Conservation (phyloP, 169 alveolate genomes). For the Plasmodium falciparum region DNA sequence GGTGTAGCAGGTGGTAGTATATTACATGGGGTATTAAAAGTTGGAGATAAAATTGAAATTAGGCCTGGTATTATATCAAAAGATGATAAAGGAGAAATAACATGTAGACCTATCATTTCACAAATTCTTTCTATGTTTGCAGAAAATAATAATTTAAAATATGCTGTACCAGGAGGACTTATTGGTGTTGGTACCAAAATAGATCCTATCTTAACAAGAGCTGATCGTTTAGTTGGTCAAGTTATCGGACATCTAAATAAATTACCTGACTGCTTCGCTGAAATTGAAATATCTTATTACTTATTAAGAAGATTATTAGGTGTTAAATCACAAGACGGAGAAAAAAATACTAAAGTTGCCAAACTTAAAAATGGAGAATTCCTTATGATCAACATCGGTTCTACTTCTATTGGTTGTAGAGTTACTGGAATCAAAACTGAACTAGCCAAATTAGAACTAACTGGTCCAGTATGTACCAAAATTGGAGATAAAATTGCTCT, state of each 20-base stretch:
- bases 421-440: slow-evolving; percentile 93
- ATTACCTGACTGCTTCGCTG: slow-evolving; percentile 96
- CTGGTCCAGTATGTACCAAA: slow-evolving; percentile 94
- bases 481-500: slow-evolving; percentile 98
- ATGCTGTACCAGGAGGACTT: slow-evolving; percentile 98
- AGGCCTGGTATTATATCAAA: slow-evolving; percentile 97
- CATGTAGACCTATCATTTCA: slow-evolving; percentile 92
- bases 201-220: slow-evolving; percentile 98
- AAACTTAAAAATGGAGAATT: slow-evolving; percentile 97
- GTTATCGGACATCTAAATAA: slow-evolving; percentile 97
- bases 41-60: slow-evolving; percentile 98
- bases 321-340: slow-evolving; percentile 91
- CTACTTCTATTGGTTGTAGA: slow-evolving; percentile 97
- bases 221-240: slow-evolving; percentile 98
- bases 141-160: slow-evolving; percentile 97
- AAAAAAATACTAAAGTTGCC: slow-evolving; percentile 93
- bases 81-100: slow-evolving; percentile 90
- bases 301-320: slow-evolving; percentile 91
- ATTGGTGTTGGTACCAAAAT: slow-evolving; percentile 97
- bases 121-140: slow-evolving; percentile 95
- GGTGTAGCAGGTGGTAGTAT: slow-evolving; percentile 99
- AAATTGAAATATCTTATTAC: slow-evolving; percentile 93
- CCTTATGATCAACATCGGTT: slow-evolving; percentile 97
- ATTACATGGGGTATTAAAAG: slow-evolving; percentile 95
- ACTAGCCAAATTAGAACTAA: slow-evolving; percentile 92